Evolutionary conservation across 768 basidiomycete species (phyloP).

Genomic region (Mycena capillaripes): DNA sequence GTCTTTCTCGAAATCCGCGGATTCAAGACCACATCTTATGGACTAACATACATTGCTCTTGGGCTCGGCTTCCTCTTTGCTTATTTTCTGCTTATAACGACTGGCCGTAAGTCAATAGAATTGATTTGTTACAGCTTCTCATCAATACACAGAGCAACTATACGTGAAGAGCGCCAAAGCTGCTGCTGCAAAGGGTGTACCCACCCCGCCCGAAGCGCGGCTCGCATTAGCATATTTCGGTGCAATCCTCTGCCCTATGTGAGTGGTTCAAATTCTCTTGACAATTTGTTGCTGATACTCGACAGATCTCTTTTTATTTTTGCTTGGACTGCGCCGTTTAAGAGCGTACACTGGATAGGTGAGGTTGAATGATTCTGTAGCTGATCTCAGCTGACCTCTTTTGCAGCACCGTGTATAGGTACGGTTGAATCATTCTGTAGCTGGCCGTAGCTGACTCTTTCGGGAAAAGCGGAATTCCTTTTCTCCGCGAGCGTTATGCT

Average conservation of each 20-base stretch:
- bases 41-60: constrained; percentile 34
- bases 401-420: no score
- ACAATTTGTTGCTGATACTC: not conserved
- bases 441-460: no score
- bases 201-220: constrained; percentile 28
- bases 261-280: not conserved
- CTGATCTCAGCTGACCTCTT: no score
- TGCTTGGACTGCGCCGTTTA: constrained; percentile 36
- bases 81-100: constrained; percentile 5
- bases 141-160: constrained; percentile 24
- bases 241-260: constrained; percentile 32
- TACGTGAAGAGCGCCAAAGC: constrained; percentile 13
- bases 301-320: constrained; percentile 35
- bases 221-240: constrained; percentile 29
- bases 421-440: no score
- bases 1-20: constrained; percentile 33
- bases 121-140: no score
- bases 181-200: constrained; percentile 11
- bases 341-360: constrained; percentile 31
- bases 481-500: constrained; percentile 30
- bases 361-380: no score
- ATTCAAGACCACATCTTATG: constrained; percentile 27
- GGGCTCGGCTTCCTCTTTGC: constrained; percentile 25
- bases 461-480: no score
- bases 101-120: no score